Percentiles rank a stretch among this genome's conserved stretches.
These are phyloP conservation scores for Begonia peltatifolia DNA, from an alignment of 306 rosid genomes.

Conservation along the genomic window DNA sequence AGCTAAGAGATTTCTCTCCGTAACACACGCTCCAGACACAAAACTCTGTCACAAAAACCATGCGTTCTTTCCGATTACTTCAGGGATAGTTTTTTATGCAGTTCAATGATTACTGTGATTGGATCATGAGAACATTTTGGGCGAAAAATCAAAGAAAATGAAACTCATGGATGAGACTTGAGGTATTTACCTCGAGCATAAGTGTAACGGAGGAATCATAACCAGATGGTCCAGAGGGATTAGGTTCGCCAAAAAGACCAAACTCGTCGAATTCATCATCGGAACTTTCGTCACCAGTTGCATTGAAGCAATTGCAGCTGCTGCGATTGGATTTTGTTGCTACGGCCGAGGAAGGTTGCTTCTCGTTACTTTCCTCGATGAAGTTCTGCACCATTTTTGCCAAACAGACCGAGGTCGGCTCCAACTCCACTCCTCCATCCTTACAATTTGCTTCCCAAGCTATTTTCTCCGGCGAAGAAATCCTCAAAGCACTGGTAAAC, in stretches of 20 bases:
- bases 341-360: conserved; percentile 26
- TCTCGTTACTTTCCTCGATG: conserved; percentile 58
- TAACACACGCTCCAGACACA: conserved; percentile 56
- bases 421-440: conserved; percentile 43
- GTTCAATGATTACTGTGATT: conserved; percentile 7
- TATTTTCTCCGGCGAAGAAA: conserved; percentile 41
- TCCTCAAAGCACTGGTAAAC: conserved; percentile 45
- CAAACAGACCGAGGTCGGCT: conserved; percentile 74
- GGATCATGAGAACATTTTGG: conserved; percentile 39
- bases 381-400: conserved; percentile 91
- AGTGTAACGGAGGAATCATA: conserved; percentile 50
- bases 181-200: conserved; percentile 35
- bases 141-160: conserved; percentile 17
- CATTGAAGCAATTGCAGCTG: conserved; percentile 85
- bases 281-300: conserved; percentile 68
- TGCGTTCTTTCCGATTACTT: neutral
- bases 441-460: conserved; percentile 18
- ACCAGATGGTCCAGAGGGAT: conserved; percentile 39
- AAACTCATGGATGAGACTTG: conserved; percentile 14
- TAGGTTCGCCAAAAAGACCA: conserved; percentile 40
- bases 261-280: conserved; percentile 79
- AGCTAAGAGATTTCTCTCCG: conserved; percentile 83
- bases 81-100: neutral
- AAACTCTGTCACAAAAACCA: conserved; percentile 31
- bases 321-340: conserved; percentile 43